Conservation (phyloP, 2,329 filamentous ascomycete genomes). For the Penicillium occitanis region DNA sequence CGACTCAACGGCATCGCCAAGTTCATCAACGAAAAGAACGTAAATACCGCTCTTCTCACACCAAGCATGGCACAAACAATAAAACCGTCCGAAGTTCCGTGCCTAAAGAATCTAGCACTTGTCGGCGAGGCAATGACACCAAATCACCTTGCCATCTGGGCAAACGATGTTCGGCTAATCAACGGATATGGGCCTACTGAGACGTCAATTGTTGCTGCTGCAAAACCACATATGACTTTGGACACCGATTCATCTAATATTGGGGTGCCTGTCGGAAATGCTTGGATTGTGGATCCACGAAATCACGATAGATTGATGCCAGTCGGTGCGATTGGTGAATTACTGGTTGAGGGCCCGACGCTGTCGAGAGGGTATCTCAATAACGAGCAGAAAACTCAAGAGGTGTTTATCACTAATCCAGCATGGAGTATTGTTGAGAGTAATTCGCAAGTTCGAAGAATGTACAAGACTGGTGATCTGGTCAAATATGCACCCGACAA, state of each 20-base stretch:
- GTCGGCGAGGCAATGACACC: constrained; percentile 45
- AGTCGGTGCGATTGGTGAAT: constrained; percentile 41
- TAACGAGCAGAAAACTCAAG: constrained; percentile 39
- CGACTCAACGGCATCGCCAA: constrained; percentile 28
- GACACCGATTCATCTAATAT: constrained; percentile 33
- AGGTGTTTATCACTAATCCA: constrained; percentile 40
- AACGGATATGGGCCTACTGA: constrained; percentile 22
- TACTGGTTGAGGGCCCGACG: constrained; percentile 45
- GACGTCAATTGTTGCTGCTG: constrained; percentile 20
- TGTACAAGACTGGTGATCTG: constrained; percentile 40
- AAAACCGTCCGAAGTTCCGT: constrained; percentile 28
- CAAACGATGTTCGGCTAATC: constrained; percentile 12
- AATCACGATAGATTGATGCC: constrained; percentile 45
- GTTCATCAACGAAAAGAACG: constrained; percentile 53
- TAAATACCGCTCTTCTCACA: constrained; percentile 60
- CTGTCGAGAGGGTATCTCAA: constrained; percentile 49
- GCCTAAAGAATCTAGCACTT: constrained; percentile 43
- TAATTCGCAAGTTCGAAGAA: constrained; percentile 30
- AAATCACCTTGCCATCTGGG: constrained; percentile 29
- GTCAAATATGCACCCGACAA: constrained; percentile 37
- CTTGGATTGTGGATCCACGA: constrained; percentile 49
- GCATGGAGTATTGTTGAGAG: constrained; percentile 45
- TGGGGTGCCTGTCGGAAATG: constrained; percentile 40
- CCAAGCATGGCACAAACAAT: constrained; percentile 56
- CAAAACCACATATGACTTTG: constrained; percentile 11